Evolutionary conservation across 139 green algal species (phyloP).

Genomic region (Picochlorum sp.): DNA sequence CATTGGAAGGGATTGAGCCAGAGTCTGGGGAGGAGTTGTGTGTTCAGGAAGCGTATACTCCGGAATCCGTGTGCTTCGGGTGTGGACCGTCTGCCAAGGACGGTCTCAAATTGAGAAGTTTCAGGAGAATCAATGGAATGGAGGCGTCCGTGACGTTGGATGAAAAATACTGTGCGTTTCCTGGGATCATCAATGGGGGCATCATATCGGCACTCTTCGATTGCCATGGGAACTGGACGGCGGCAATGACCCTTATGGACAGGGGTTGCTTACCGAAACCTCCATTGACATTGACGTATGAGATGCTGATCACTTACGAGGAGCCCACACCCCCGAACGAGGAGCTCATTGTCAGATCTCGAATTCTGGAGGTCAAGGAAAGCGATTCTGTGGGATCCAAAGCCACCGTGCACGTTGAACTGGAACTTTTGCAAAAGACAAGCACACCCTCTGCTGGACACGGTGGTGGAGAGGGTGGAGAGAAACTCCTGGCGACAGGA

Average conservation of each 20-base stretch:
- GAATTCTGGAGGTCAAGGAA: conserved; percentile 46
- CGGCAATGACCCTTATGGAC: conserved; percentile 77
- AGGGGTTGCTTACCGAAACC: conserved; percentile 52
- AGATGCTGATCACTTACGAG: conserved; percentile 61
- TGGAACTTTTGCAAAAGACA: conserved; percentile 27
- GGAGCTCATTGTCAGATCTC: conserved; percentile 47
- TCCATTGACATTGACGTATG: conserved; percentile 68
- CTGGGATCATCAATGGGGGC: conserved; percentile 73
- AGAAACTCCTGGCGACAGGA: conserved; percentile 46
- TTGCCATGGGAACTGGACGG: conserved; percentile 75
- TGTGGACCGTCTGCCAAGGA: conserved; percentile 47
- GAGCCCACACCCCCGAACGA: conserved; percentile 54
- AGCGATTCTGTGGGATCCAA: conserved; percentile 22
- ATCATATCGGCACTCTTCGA: conserved; percentile 65
- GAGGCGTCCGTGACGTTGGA: conserved; percentile 35
- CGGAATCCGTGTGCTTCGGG: conserved; percentile 58
- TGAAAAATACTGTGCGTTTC: conserved; percentile 57
- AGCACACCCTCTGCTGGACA: not conserved
- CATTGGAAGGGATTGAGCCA: conserved; percentile 36
- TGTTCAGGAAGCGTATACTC: conserved; percentile 67
- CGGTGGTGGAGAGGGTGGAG: conserved; percentile 13
- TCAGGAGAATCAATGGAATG: conserved; percentile 47
- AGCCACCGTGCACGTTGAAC: conserved; percentile 41
- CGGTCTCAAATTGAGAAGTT: conserved; percentile 53
- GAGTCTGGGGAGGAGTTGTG: conserved; percentile 38